Evolutionary conservation across 371 early-diverging fungal species (phyloP), one percentile per base, ranked within the genome.

Genomic region (Actinomucor elegans): DNA sequence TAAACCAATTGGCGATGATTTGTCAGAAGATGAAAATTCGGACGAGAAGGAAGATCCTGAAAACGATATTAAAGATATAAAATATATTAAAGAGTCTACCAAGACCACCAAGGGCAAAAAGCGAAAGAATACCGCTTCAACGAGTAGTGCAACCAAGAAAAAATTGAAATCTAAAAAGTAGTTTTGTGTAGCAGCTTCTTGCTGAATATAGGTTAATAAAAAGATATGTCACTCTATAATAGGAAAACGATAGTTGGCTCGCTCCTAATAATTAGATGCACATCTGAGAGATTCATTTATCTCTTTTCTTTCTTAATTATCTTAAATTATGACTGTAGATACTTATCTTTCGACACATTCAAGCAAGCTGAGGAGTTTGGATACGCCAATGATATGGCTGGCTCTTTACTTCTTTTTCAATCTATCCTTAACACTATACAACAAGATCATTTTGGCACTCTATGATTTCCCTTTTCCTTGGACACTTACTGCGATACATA

Each of bases 401-500:
- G 71, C 71, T 28, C 58, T 84, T 44, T 94, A 94, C 67, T 90
- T 94, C 61, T 51, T 78, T 37, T 77, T 90, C 64, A 93, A 92
- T 67, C 81, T 94, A 27, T 62, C 83, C 29, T 69, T 94, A 33
- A 93, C 94, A 7, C 70, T 94, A 31, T 90, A 91, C 71, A 92
- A 89, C 80, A 94, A 94, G 75, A 79, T 85, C 40, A 84, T 94
- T 48, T 71, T 93, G 59, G 77, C 84, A 48, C 65, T 83, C 38
- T 83, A 85, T 59, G 59, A 78, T 14, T 94, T 93, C 64, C 79
- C 81, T 10, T 92, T 87, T 59, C 95, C 95, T 4, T 94, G 95
- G 95, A 83, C 88, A 21, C 67, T 94, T 8, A 93, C 95, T 0
- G 91, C 90, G 2, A 79, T 92, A 48, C 95, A 94, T 58, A 85